phyloP scores from a whole-genome alignment of 1,284 basidiomycete genomes.

The Acaromyces ingoldii region DNA sequence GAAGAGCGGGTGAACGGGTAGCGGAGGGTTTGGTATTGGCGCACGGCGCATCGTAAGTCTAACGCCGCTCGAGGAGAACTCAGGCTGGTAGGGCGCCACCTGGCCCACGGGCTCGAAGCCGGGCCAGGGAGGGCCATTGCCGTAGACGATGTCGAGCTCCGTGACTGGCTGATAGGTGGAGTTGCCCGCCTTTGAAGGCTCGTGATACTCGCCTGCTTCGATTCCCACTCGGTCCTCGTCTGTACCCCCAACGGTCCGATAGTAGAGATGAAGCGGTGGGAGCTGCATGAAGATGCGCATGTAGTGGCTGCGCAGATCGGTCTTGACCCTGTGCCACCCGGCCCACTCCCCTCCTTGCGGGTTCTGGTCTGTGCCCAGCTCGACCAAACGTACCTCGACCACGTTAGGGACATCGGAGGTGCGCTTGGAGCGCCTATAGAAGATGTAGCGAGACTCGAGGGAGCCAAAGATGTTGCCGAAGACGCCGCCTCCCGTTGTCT shows the following conservation, averaged over 20 bases:
- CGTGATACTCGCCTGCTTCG: background rate
- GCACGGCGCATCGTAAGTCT: constrained; percentile 26
- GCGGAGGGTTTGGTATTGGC: constrained; percentile 13
- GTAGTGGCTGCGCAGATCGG: constrained; percentile 20
- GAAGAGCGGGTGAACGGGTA: constrained; percentile 21
- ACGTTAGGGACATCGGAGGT: constrained; percentile 25
- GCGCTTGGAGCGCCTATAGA: constrained; percentile 30
- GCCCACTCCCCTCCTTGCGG: constrained; percentile 14
- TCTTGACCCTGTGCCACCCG: constrained; percentile 34
- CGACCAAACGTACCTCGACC: constrained; percentile 29
- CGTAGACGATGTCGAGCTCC: constrained; percentile 42
- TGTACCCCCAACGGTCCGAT: constrained; percentile 14
- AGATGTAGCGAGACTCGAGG: constrained; percentile 25
- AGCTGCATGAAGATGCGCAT: constrained; percentile 15
- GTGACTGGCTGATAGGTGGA: constrained; percentile 22
- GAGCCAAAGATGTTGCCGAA: constrained; percentile 12
- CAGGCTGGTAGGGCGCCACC: constrained; percentile 12
- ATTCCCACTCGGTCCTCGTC: constrained; percentile 2
- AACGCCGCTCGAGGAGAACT: constrained; percentile 7
- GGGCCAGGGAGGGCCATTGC: constrained; percentile 29
- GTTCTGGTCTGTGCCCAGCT: constrained; percentile 13
- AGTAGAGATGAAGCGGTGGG: constrained; percentile 29
- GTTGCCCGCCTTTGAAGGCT: background rate
- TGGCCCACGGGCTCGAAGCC: constrained; percentile 29
- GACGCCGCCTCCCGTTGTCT: background rate